These are phyloP conservation scores for Termitomyces sp. DNA, from an alignment of 768 basidiomycete species.

Conservation along the genomic window DNA sequence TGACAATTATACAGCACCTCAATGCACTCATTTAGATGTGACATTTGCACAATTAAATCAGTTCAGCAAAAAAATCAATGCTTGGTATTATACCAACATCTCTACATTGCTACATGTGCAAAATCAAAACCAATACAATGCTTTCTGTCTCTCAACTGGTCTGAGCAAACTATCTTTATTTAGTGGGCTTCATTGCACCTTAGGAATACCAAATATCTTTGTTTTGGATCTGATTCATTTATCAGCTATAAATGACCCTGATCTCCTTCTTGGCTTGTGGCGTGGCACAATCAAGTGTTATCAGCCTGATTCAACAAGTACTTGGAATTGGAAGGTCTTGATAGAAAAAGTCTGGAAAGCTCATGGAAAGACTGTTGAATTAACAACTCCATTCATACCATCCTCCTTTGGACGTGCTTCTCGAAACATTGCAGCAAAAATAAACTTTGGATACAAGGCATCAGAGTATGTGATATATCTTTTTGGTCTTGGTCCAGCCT, in stretches of 20 bases:
- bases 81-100: constrained; percentile 13
- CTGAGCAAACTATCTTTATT: constrained; percentile 22
- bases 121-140: not conserved
- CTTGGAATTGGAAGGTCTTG: no score
- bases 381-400: no score
- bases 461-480: no score
- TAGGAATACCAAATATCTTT: constrained; percentile 26
- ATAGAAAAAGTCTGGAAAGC: no score
- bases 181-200: constrained; percentile 21
- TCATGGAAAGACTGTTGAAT: no score
- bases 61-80: not conserved
- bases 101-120: constrained; percentile 15
- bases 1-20: constrained; percentile 17
- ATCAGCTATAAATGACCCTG: no score
- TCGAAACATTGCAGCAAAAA: constrained; percentile 25
- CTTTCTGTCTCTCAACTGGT: not conserved
- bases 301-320: no score
- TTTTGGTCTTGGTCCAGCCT: no score
- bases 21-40: constrained; percentile 23
- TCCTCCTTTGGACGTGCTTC: constrained; percentile 23
- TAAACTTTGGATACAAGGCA: no score
- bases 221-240: no score
- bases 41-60: constrained; percentile 6
- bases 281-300: no score
- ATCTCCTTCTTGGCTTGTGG: no score